Base-by-base conservation (phyloP, 257 asterid species). In the Jacaranda copaia region DNA sequence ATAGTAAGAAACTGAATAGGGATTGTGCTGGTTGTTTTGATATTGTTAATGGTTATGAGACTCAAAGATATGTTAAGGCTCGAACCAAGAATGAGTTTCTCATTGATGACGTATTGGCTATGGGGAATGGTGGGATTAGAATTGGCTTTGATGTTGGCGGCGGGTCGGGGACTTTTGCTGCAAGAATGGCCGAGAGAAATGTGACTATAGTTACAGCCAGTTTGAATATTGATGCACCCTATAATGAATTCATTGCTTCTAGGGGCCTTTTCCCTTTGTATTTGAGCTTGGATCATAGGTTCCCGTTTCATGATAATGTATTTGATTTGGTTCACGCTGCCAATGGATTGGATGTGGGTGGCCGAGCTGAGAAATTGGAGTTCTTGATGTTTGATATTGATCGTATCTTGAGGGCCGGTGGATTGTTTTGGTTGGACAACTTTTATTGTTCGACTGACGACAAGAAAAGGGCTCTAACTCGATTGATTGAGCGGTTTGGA, bases 321-420 rank as follows among this genome's bases (percentile, higher is more conserved):
- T 88, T 93, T 67, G 98, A 93, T 87, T 58, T 91, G 80, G 85
- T 90, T 58, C 98, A 81, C 18, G 91, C 84, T 46, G 90, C 85
- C 7, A 93, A 86, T 52, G 96, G 85, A 35, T 72, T 91, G 84
- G 95, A 90, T 73, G 87, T 89, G 12, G 88, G 85, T 16, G 92
- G 96, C 58, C 80, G 83, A 10, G 68, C 85, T 0, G 98, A 93
- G 85, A 91, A 89, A 48, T 61, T 93, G 70, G 97, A 93, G 89
- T 91, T 93, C 86, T 84, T 93, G 94, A 85, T 93, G 93, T 93
- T 93, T 79, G 98, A 93, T 72, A 79, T 91, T 3, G 97, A 93
- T 72, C 87, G 98, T 12, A 88, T 93, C 13, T 76, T 93, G 52
- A 78, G 97, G 84, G 91, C 90, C 0, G 97, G 98, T 6, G 98